Evolutionary conservation across 371 early-diverging fungal species (phyloP).

Genomic region (Circinella minor): DNA sequence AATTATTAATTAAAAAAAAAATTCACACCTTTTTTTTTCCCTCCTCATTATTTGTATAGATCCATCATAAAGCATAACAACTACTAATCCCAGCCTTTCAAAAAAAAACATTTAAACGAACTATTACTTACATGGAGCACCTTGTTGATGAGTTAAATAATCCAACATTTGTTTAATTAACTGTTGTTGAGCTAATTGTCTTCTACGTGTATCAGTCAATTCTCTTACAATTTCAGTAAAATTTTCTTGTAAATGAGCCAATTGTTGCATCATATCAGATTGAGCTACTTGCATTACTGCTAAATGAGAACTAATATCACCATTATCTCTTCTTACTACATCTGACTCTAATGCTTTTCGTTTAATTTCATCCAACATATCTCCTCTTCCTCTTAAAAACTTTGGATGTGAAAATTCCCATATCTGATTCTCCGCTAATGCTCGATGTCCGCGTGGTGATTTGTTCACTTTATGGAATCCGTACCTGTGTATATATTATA

Average conservation of each 20-base stretch:
- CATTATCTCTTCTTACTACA: conserved; percentile 69
- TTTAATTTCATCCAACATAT: conserved; percentile 84
- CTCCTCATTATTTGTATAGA: no score
- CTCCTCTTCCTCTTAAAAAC: conserved; percentile 79
- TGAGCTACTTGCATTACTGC: conserved; percentile 77
- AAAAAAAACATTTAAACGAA: background rate
- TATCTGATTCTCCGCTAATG: conserved; percentile 81
- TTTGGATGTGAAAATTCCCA: conserved; percentile 94
- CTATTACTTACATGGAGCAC: conserved; percentile 22
- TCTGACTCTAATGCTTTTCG: conserved; percentile 84
- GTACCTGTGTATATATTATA: conserved; percentile 53
- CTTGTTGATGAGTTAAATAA: conserved; percentile 51
- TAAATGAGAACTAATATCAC: conserved; percentile 74
- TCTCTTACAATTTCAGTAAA: conserved; percentile 72
- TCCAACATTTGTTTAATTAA: conserved; percentile 61
- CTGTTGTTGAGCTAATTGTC: conserved; percentile 63
- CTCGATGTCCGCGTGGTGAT: conserved; percentile 83
- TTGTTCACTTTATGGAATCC: conserved; percentile 91
- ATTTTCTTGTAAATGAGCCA: conserved; percentile 73
- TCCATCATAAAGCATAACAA: no score
- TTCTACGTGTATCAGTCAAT: conserved; percentile 60
- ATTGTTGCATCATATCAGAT: conserved; percentile 74
- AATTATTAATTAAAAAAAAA: background rate
- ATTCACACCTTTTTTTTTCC: no score
- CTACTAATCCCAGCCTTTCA: no score